Percentiles rank a stretch among this genome's conserved stretches.
phyloP scores from a whole-genome alignment of 78 protist genomes.

The Dictyostelium intermedium region DNA sequence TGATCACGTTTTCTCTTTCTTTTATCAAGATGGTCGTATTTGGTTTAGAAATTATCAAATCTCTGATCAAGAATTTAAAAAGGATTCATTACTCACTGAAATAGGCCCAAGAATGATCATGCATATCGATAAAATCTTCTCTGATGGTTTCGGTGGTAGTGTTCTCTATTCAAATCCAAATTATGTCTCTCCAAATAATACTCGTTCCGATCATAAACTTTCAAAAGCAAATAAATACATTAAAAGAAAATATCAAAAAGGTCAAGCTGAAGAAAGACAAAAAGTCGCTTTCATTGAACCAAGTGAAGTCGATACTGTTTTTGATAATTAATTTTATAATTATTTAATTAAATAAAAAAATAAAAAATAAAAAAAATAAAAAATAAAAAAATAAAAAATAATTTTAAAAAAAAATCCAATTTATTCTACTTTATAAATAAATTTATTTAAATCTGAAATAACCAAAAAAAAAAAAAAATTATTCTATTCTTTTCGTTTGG shows the following conservation, averaged over 20 bases:
- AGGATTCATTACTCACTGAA: constrained; percentile 80
- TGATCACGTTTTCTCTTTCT: constrained; percentile 95
- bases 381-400: too few relatives aligned
- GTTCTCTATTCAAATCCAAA: constrained; percentile 63
- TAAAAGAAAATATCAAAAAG: constrained; percentile 7
- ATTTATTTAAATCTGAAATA: too few relatives aligned
- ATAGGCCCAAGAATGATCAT: constrained; percentile 97
- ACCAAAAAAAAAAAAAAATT: too few relatives aligned
- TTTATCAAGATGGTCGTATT: constrained; percentile 88
- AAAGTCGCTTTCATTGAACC: constrained; percentile 26
- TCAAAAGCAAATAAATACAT: constrained; percentile 40
- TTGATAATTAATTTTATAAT: constrained; percentile 5
- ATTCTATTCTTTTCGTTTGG: too few relatives aligned
- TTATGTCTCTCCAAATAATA: constrained; percentile 52
- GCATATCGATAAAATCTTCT: constrained; percentile 84
- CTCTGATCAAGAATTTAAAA: constrained; percentile 66
- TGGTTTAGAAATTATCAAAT: constrained; percentile 97
- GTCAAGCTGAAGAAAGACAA: constrained; percentile 3
- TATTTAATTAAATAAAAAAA: too few relatives aligned
- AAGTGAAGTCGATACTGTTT: constrained; percentile 41
- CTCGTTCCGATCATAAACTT: constrained; percentile 30
- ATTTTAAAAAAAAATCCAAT: too few relatives aligned
- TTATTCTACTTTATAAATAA: too few relatives aligned
- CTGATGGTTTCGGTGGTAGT: constrained; percentile 84
- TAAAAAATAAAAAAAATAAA: too few relatives aligned